These are phyloP conservation scores for Marchantia paleacea DNA, from an alignment of 225 moss, liverwort and hornwort species.

Conservation along the genomic window DNA sequence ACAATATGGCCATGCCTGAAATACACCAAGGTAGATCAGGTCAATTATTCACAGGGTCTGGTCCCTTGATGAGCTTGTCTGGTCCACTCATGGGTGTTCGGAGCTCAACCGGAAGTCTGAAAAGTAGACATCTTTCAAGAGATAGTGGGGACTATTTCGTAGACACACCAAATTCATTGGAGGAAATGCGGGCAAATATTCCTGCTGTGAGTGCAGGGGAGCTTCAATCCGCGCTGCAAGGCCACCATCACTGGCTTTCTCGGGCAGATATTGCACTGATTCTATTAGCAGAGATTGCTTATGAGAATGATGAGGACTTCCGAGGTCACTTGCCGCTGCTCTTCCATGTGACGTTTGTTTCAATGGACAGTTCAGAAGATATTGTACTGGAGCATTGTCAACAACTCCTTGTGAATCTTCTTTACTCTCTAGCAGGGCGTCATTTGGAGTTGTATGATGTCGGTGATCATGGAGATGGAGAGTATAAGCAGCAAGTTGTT, in stretches of 20 bases:
- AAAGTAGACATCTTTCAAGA: slow-evolving; percentile 95
- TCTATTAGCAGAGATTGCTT: slow-evolving; percentile 93
- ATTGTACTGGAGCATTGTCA: slow-evolving; percentile 99
- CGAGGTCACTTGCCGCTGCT: slow-evolving; percentile 96
- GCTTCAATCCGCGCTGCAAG: slow-evolving; percentile 65
- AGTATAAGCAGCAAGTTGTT: slow-evolving; percentile 98
- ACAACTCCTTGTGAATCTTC: slow-evolving; percentile 92
- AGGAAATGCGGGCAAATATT: slow-evolving; percentile 74
- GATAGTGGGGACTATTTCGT: slow-evolving; percentile 98
- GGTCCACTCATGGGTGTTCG: slow-evolving; percentile 91
- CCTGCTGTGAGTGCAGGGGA: slow-evolving; percentile 71
- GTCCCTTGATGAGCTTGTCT: slow-evolving; percentile 89
- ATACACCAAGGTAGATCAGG: slow-evolving; percentile 94
- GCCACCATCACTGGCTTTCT: slow-evolving; percentile 97
- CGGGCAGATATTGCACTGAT: slow-evolving; percentile 97
- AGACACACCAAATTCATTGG: slow-evolving; percentile 72
- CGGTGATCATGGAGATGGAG: slow-evolving; percentile 92
- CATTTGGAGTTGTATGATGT: slow-evolving; percentile 94
- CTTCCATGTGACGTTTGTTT: slow-evolving; percentile 98
- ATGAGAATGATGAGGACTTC: slow-evolving; percentile 99
- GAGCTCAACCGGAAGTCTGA: slow-evolving; percentile 94
- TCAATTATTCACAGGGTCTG: slow-evolving; percentile 93
- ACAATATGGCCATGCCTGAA: slow-evolving; percentile 88
- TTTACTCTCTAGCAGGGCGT: slow-evolving; percentile 92
- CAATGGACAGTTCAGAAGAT: slow-evolving; percentile 99